Evolutionary conservation across 2,329 filamentous ascomycete genomes (phyloP), one percentile per base, ranked within the genome.

Genomic region (Coniochaeta sp.): DNA sequence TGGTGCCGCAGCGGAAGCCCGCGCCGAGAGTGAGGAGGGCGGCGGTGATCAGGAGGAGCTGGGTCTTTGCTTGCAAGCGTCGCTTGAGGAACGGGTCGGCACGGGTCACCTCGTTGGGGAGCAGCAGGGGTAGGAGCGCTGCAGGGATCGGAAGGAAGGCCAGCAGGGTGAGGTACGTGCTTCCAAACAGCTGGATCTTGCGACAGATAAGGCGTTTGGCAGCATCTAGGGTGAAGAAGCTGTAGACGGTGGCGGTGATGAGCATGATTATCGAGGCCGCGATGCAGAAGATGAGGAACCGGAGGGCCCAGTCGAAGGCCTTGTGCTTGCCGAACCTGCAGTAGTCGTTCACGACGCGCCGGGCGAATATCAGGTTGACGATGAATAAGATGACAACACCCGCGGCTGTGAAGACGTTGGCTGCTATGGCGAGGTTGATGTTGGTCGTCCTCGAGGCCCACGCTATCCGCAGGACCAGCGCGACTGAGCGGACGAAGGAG

Each of bases 301-400:
- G 79, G 68, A 85, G 81, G 17, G 71, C 60, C 0, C 72, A 60
- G 44, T 74, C 75, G 28, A 84, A 65, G 1, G 69, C 65, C 0
- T 84, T 85, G 67, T 88, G 83, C 9, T 14, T 16, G 0, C 59
- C 62, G 54, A 59, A 61, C 2, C 30, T 12, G n/a, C 59, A 57
- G 5, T 79, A 77, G 0, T 85, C 84, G 42, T 86, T 78, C 9
- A 88, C 69, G 17, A 89, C 79, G 9, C 87, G 82, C 63, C 87
- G 84, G 0, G 81, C 72, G 67, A 86, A 86, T 59, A 89, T 72
- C 9, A 89, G 70, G 68, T 89, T 89, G 69, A 87, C 72, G 63
- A 89, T 75, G 67, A 84, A 88, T 2, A 89, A 70, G 1, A 89
- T 69, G 17, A 88, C 67, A 1, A 87, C 78, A 12, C 84, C 86